Percentiles rank a stretch among this genome's conserved stretches.
These are phyloP conservation scores for Xeromyces bisporus DNA, from an alignment of 495 filamentous ascomycete species.

Conservation along the genomic window DNA sequence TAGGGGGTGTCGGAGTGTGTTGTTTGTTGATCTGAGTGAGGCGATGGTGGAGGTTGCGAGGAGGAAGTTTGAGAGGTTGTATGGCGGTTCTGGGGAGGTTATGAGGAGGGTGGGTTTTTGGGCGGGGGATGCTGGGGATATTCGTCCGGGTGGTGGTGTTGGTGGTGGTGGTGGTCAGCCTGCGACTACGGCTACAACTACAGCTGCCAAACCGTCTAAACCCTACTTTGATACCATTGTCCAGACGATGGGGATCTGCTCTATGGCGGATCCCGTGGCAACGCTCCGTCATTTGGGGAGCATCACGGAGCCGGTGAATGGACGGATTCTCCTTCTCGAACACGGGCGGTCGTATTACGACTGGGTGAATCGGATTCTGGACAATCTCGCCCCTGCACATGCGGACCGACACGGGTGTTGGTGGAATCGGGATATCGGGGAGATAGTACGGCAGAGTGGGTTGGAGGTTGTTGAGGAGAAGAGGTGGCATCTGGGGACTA, in stretches of 20 bases:
- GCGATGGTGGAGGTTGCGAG: slow-evolving; percentile 46
- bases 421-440: slow-evolving; percentile 88
- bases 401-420: slow-evolving; percentile 81
- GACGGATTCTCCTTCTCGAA: slow-evolving; percentile 73
- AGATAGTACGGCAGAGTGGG: slow-evolving; percentile 61
- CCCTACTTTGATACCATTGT: slow-evolving; percentile 64
- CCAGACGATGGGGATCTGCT: slow-evolving; percentile 89
- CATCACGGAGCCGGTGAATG: slow-evolving; percentile 31
- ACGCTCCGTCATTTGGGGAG: slow-evolving; percentile 38
- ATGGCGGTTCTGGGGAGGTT: slow-evolving; percentile 4
- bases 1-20: slow-evolving; percentile 30
- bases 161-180: neutral
- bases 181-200: no score
- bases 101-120: slow-evolving; percentile 25
- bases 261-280: slow-evolving; percentile 52
- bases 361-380: slow-evolving; percentile 65
- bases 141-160: slow-evolving; percentile 1
- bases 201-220: neutral
- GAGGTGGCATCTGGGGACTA: slow-evolving; percentile 61
- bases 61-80: slow-evolving; percentile 36
- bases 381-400: slow-evolving; percentile 60
- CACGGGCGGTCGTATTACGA: slow-evolving; percentile 67
- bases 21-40: slow-evolving; percentile 45
- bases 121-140: slow-evolving; percentile 20
- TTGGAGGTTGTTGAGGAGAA: slow-evolving; percentile 60